Base-by-base conservation (phyloP, 2,329 filamentous ascomycete genomes). In the Pseudonectria buxi region DNA sequence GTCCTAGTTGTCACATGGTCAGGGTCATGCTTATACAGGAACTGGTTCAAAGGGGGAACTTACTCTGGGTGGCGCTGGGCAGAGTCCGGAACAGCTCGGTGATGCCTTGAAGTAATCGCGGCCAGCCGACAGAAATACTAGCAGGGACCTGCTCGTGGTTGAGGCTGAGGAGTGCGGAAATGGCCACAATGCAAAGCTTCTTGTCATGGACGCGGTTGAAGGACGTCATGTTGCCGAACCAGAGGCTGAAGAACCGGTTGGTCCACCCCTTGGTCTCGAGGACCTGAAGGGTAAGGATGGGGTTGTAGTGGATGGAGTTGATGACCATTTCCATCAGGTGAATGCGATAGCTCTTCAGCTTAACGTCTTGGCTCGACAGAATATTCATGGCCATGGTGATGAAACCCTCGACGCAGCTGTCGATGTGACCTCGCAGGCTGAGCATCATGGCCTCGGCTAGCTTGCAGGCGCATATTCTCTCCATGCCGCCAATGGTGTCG, bases 281-380 rank as follows among this genome's bases (percentile, higher is more conserved):
- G 26, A 95, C 79, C 43, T 88, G 82, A 14, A 98, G 74, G 15
- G 88, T 76, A 40, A 95, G 72, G 29, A 83, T 65, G 2, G 92
- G 89, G 67, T 95, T 95, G 72, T 98, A 98, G 72, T 96, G 94
- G 53, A 96, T 88, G 36, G 86, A 81, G 63, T 96, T 96, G 70
- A 98, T 95, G 39, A 98, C 81, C 81, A 98, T 94, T 67, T 98
- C 92, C 85, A 98, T 94, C 29, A 98, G 68, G 60, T 98, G 90
- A 36, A 96, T 89, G 53, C 86, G 83, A 62, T 95, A 94, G 3
- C 86, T 89, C 71, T 94, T 95, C 50, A 94, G 81, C 64, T 88
- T 89, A 33, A 86, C 71, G 46, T 94, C 85, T 28, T 83, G 75
- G 33, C 74, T 78, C 14, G 71, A 78, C 26, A 98, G 73, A 26